These are phyloP conservation scores for Neonothopanus nambi DNA, from an alignment of 1,284 basidiomycete genomes.

Conservation along the genomic window DNA sequence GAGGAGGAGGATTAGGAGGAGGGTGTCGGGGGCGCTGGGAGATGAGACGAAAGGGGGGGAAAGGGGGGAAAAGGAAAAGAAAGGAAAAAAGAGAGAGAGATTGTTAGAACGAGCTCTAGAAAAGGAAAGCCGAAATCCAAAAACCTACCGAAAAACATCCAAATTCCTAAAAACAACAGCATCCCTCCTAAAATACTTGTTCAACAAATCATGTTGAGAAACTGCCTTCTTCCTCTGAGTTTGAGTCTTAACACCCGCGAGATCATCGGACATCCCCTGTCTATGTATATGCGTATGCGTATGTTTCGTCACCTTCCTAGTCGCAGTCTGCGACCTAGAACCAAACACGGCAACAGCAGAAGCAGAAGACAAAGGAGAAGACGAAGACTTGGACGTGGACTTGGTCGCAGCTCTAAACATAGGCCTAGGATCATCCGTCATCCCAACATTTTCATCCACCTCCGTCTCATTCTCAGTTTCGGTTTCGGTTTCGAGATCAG, in stretches of 20 bases:
- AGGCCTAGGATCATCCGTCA: slow-evolving; percentile 16
- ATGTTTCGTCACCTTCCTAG: slow-evolving; percentile 25
- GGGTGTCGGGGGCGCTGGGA: slow-evolving; percentile 44
- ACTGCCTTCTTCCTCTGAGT: slow-evolving; percentile 34
- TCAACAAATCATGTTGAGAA: slow-evolving; percentile 87
- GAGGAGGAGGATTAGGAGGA: slow-evolving; percentile 40
- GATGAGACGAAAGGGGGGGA: no score
- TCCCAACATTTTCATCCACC: slow-evolving; percentile 1
- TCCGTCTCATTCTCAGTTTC: slow-evolving; percentile 50
- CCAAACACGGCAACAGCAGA: background rate
- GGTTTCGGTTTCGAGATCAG: slow-evolving; percentile 66
- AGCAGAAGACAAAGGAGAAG: background rate
- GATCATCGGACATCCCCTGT: slow-evolving; percentile 29
- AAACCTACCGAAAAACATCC: slow-evolving; percentile 77
- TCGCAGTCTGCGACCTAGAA: slow-evolving; percentile 8
- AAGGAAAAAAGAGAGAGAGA: slow-evolving; percentile 54
- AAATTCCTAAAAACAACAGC: slow-evolving; percentile 80
- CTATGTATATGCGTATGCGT: no score
- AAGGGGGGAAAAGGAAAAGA: no score
- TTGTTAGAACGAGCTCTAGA: slow-evolving; percentile 38
- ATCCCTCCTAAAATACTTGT: slow-evolving; percentile 91
- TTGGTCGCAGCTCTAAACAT: slow-evolving; percentile 15
- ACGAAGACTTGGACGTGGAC: background rate
- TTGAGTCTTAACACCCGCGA: no score
- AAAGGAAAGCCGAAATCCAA: slow-evolving; percentile 10